Conservation (phyloP, 306 rosid genomes). For the Vigna hirtella region DNA sequence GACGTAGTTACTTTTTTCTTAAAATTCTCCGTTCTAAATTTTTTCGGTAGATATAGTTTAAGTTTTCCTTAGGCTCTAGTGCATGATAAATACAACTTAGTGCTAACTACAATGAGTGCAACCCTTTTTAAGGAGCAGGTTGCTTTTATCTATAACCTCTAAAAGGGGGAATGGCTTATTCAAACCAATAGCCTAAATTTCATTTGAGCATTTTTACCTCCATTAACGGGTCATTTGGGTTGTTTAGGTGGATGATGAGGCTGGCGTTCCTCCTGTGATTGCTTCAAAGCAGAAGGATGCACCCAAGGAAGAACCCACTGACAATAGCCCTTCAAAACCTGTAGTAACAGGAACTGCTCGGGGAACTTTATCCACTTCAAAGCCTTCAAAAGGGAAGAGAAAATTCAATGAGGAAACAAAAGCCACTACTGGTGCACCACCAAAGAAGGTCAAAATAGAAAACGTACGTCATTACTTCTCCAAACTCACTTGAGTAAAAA, state of each 20-base stretch:
- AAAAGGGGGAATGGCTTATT: not conserved
- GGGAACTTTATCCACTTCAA: constrained; percentile 63
- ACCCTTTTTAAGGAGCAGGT: not conserved
- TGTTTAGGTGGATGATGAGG: constrained; percentile 71
- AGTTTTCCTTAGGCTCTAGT: not conserved
- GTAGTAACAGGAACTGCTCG: constrained; percentile 57
- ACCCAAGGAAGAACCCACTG: constrained; percentile 76
- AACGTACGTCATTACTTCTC: constrained; percentile 55
- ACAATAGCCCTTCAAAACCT: constrained; percentile 70
- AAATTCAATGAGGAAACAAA: constrained; percentile 71
- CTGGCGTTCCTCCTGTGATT: constrained; percentile 50
- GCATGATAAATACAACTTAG: not conserved
- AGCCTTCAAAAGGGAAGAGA: constrained; percentile 77
- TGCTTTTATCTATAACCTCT: constrained; percentile 16
- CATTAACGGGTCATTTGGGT: constrained; percentile 39
- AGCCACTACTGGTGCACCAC: constrained; percentile 60
- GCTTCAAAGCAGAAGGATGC: constrained; percentile 77
- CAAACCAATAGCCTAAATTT: constrained; percentile 15
- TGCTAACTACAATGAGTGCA: constrained; percentile 1
- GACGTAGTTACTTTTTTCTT: not conserved
- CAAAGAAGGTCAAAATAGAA: constrained; percentile 88
- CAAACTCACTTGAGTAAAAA: constrained; percentile 11
- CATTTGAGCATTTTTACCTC: constrained; percentile 13
- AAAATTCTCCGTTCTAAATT: not conserved
- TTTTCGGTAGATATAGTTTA: not conserved